These are phyloP conservation scores for Jatropha curcas DNA, from an alignment of 345 rosid species.

Conservation along the genomic window DNA sequence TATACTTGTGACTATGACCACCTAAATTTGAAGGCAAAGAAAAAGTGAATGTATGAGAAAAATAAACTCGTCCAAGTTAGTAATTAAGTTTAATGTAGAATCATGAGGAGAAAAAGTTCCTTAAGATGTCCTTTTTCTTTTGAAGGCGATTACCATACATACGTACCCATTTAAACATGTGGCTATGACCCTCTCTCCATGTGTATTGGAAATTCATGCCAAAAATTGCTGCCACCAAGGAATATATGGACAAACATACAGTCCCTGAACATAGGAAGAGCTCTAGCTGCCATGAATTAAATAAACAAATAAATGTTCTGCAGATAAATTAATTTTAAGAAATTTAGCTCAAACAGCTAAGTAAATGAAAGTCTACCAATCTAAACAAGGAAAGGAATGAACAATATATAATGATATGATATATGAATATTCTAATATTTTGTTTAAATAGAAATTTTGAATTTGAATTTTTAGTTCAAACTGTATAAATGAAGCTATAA, in stretches of 20 bases:
- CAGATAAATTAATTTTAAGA: too few relatives aligned
- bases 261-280: constrained; percentile 56
- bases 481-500: too few relatives aligned
- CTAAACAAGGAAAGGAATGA: not conserved
- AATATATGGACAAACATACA: constrained; percentile 46
- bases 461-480: too few relatives aligned
- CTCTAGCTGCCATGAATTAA: constrained; percentile 34
- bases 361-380: too few relatives aligned
- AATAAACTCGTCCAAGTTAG: not conserved
- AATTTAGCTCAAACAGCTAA: not conserved
- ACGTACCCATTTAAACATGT: constrained; percentile 57
- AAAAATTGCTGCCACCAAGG: constrained; percentile 52
- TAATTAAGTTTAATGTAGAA: not conserved
- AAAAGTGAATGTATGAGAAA: not conserved
- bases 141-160: constrained; percentile 9
- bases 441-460: too few relatives aligned
- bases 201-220: constrained; percentile 54
- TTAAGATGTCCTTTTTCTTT: not conserved
- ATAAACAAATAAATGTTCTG: not conserved
- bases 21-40: constrained; percentile 40
- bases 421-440: too few relatives aligned
- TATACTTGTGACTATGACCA: constrained; percentile 52
- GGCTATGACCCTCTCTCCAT: constrained; percentile 42
- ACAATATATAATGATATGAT: too few relatives aligned
- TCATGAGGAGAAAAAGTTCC: not conserved